These are phyloP conservation scores for Selenicereus undatus DNA, from an alignment of 148 eudicot genomes.

Conservation along the genomic window DNA sequence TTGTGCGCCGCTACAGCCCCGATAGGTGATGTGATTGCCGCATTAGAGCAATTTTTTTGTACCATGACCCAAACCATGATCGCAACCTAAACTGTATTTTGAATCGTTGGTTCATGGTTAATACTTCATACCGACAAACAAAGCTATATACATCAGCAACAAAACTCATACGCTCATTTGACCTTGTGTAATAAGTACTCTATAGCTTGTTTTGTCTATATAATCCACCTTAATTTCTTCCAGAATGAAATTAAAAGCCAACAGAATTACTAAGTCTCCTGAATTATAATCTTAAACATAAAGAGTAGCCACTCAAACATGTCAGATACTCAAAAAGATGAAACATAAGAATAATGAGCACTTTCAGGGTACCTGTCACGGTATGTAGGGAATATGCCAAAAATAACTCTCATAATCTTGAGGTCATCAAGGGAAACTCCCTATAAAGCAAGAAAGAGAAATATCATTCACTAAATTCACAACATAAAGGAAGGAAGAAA, in stretches of 20 bases:
- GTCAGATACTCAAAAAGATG: neutral
- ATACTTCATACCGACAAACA: neutral
- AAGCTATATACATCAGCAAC: neutral
- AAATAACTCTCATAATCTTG: slow-evolving; percentile 87
- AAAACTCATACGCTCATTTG: neutral
- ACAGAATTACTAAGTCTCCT: neutral
- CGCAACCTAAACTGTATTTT: too few relatives aligned
- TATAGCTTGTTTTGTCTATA: neutral
- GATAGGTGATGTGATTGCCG: too few relatives aligned
- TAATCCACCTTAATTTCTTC: neutral
- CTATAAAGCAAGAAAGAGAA: slow-evolving; percentile 39
- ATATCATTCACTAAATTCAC: slow-evolving; percentile 6
- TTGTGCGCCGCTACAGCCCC: too few relatives aligned
- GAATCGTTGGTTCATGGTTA: too few relatives aligned
- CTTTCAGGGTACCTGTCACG: slow-evolving; percentile 66
- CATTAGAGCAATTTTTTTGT: too few relatives aligned
- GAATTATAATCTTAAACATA: neutral
- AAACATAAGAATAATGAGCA: neutral
- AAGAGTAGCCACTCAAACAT: neutral
- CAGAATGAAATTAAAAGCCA: neutral
- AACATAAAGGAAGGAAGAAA: neutral
- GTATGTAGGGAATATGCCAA: slow-evolving; percentile 92
- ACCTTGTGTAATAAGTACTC: neutral
- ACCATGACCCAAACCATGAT: too few relatives aligned
- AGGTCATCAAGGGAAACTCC: slow-evolving; percentile 75